Conservation (phyloP, 305 asterid species). For the Fraxinus platypoda region DNA sequence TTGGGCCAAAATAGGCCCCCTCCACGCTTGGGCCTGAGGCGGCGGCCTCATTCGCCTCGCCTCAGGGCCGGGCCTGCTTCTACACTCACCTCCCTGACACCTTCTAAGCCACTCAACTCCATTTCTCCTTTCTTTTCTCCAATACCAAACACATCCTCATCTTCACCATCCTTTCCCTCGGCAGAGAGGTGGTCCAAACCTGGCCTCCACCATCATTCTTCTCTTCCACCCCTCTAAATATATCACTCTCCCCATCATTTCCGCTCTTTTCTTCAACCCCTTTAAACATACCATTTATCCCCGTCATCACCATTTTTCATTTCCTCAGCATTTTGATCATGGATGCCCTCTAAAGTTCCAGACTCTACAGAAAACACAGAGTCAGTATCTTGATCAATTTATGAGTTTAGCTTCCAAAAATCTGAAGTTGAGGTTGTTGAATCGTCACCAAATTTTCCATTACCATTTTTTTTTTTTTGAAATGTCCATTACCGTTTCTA, state of each 20-base stretch:
- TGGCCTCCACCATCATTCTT: slow-evolving; percentile 28
- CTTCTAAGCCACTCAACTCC: slow-evolving; percentile 24
- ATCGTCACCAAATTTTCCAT: slow-evolving; percentile 41
- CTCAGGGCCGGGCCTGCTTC: no score
- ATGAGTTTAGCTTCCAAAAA: slow-evolving; percentile 68
- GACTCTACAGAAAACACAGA: slow-evolving; percentile 46
- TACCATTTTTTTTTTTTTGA: no score
- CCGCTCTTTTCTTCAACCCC: slow-evolving; percentile 14
- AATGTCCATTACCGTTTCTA: slow-evolving; percentile 28
- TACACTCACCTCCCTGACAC: slow-evolving; percentile 22
- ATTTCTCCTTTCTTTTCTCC: slow-evolving; percentile 33
- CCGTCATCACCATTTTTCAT: slow-evolving; percentile 12
- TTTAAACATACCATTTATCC: slow-evolving; percentile 6
- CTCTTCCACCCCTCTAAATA: slow-evolving; percentile 28
- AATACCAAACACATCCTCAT: slow-evolving; percentile 47
- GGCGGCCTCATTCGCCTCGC: no score
- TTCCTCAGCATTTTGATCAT: slow-evolving; percentile 22
- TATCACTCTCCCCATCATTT: slow-evolving; percentile 18
- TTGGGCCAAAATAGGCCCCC: no score
- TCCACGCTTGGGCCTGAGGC: no score
- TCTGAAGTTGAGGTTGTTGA: slow-evolving; percentile 50
- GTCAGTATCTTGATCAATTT: slow-evolving; percentile 40
- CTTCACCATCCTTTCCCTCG: slow-evolving; percentile 39
- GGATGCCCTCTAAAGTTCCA: slow-evolving; percentile 24
- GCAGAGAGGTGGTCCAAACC: slow-evolving; percentile 34